A percentile compares a stretch with the other conserved stretches of the same genome.
Conservation (phyloP, 1,284 basidiomycete genomes). For the Stereum hirsutum region DNA sequence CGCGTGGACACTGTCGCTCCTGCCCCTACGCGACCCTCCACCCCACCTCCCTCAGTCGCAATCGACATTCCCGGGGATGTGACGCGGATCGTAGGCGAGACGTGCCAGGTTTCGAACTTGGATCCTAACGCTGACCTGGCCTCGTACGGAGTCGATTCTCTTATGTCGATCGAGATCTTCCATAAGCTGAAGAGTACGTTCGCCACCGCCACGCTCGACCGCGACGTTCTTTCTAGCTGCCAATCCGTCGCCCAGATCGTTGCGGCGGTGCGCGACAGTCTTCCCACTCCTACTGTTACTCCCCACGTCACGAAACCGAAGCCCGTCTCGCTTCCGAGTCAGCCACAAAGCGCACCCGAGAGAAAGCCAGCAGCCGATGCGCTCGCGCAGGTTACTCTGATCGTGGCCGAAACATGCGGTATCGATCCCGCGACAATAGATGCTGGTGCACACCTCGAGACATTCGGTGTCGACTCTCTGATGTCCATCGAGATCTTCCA, state of each 20-base stretch:
- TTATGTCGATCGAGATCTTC: constrained; percentile 45
- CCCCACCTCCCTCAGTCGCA: too few relatives aligned
- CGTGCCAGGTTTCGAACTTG: constrained; percentile 30
- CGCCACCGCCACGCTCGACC: too few relatives aligned
- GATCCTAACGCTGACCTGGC: constrained; percentile 28
- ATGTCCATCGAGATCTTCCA: constrained; percentile 43
- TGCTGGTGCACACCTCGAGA: constrained; percentile 27
- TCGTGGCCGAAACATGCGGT: constrained; percentile 36
- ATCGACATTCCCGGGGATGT: too few relatives aligned
- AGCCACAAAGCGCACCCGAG: too few relatives aligned
- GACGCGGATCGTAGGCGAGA: constrained; percentile 29
- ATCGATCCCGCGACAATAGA: constrained; percentile 22
- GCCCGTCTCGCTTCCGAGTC: too few relatives aligned
- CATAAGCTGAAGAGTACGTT: constrained; percentile 27
- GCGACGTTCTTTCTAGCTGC: too few relatives aligned
- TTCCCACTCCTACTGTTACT: constrained; percentile 3
- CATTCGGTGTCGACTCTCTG: constrained; percentile 46
- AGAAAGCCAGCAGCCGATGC: too few relatives aligned
- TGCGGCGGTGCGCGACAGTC: too few relatives aligned
- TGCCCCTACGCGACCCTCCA: not conserved
- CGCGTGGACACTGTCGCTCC: not conserved
- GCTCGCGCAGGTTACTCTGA: constrained; percentile 17
- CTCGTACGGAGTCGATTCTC: constrained; percentile 43
- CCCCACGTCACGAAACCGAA: constrained; percentile 8
- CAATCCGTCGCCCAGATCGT: too few relatives aligned